A percentile compares a stretch with the other conserved stretches of the same genome.
Conservation (phyloP, 345 rosid species). For the Acer yangbiense region DNA sequence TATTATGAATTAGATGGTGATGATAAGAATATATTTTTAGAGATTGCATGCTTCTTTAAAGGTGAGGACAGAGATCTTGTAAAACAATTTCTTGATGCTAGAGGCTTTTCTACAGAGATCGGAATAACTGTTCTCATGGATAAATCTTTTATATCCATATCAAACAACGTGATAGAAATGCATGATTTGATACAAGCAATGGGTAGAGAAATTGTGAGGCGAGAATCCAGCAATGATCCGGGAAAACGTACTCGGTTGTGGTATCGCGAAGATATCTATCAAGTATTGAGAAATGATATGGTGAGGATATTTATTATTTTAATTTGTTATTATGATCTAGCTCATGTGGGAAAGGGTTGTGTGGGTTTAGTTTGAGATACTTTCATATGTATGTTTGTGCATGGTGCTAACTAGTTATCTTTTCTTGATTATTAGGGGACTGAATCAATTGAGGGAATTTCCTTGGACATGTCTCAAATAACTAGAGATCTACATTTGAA, state of each 20-base stretch:
- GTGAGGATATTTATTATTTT: too few species aligned
- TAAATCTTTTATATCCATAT: neutral
- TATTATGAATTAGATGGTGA: too few species aligned
- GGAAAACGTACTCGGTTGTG: neutral
- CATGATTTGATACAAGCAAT: neutral
- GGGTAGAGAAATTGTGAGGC: too few species aligned
- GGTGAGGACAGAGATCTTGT: too few species aligned
- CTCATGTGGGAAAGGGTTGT: too few species aligned
- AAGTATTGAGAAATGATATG: neutral
- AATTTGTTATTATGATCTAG: too few species aligned
- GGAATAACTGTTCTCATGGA: neutral
- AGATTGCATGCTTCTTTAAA: too few species aligned
- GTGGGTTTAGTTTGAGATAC: too few species aligned
- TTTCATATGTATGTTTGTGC: neutral
- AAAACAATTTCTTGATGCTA: too few species aligned
- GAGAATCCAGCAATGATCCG: neutral
- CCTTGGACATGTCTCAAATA: conserved; percentile 16
- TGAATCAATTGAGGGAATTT: conserved; percentile 29
- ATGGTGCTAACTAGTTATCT: neutral
- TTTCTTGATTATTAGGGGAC: conserved; percentile 27
- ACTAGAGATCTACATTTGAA: conserved; percentile 8
- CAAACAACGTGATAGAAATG: neutral
- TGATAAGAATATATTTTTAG: too few species aligned
- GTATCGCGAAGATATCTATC: neutral
- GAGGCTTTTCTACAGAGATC: neutral